phyloP scores from a whole-genome alignment of 225 moss, liverwort and hornwort species.

The Polytrichum formosum region DNA sequence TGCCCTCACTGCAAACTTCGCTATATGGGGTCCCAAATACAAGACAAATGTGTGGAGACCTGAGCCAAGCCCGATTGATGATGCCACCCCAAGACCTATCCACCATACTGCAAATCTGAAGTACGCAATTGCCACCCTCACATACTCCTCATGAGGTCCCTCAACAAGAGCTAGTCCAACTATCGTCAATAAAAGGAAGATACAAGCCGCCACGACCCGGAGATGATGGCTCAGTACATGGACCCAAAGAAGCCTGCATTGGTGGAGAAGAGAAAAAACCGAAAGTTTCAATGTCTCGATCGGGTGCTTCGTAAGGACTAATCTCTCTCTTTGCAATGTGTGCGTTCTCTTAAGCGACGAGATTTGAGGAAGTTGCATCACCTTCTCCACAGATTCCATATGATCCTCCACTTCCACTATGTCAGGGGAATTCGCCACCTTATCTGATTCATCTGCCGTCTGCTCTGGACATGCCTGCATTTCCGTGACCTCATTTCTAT shows the following conservation, averaged over 20 bases:
- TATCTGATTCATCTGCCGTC: slow-evolving; percentile 4
- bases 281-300: slow-evolving; percentile 66
- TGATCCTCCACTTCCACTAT: slow-evolving; percentile 5
- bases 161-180: slow-evolving; percentile 49
- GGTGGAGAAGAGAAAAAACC: slow-evolving; percentile 41
- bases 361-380: slow-evolving; percentile 19
- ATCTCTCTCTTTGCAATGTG: slow-evolving; percentile 58
- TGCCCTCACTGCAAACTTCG: slow-evolving; percentile 70
- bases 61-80: slow-evolving; percentile 88
- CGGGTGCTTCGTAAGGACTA: slow-evolving; percentile 62
- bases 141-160: slow-evolving; percentile 80
- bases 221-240: slow-evolving; percentile 60
- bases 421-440: background rate
- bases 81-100: slow-evolving; percentile 81
- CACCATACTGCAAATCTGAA: slow-evolving; percentile 75
- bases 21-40: slow-evolving; percentile 83
- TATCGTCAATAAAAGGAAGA: slow-evolving; percentile 24
- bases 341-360: slow-evolving; percentile 59
- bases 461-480: slow-evolving; percentile 1
- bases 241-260: slow-evolving; percentile 55
- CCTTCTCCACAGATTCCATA: slow-evolving; percentile 12
- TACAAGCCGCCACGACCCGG: slow-evolving; percentile 34
- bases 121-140: slow-evolving; percentile 61
- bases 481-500: slow-evolving; percentile 16
- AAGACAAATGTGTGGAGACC: slow-evolving; percentile 89